These are phyloP conservation scores for Camellia sinensis DNA, from an alignment of 148 eudicot species.

Conservation along the genomic window DNA sequence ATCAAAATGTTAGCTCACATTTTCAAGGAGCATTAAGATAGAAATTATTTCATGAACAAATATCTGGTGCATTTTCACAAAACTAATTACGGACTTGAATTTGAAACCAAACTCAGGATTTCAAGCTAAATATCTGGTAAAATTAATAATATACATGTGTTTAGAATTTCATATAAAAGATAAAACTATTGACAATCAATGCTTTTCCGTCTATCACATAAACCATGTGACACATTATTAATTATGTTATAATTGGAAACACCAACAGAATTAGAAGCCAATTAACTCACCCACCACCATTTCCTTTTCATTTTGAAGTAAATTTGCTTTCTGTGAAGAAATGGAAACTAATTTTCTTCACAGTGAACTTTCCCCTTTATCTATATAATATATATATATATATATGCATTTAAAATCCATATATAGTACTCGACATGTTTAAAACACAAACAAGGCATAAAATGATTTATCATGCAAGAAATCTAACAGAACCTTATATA, in stretches of 20 bases:
- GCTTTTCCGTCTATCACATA: not conserved
- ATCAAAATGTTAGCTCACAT: conserved; percentile 14
- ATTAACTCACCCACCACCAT: not conserved
- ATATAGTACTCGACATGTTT: not conserved
- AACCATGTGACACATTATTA: not conserved
- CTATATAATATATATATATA: not conserved
- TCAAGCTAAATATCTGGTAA: not conserved
- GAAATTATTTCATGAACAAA: not conserved
- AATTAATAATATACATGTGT: not conserved
- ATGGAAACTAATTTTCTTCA: not conserved
- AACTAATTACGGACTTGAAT: not conserved
- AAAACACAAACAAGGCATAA: not conserved
- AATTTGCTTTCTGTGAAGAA: not conserved
- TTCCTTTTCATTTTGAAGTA: not conserved
- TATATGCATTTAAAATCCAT: not conserved
- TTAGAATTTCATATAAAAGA: conserved; percentile 5
- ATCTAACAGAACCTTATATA: not conserved
- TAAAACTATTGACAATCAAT: not conserved
- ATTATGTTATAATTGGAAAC: not conserved
- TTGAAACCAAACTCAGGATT: not conserved
- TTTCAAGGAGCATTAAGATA: not conserved
- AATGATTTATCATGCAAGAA: not conserved
- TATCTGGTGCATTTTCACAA: not conserved
- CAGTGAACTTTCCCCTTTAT: not conserved
- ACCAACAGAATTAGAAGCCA: not conserved